Evolutionary conservation across 768 basidiomycete genomes (phyloP).

Genomic region (Hemileccinum impolitum): DNA sequence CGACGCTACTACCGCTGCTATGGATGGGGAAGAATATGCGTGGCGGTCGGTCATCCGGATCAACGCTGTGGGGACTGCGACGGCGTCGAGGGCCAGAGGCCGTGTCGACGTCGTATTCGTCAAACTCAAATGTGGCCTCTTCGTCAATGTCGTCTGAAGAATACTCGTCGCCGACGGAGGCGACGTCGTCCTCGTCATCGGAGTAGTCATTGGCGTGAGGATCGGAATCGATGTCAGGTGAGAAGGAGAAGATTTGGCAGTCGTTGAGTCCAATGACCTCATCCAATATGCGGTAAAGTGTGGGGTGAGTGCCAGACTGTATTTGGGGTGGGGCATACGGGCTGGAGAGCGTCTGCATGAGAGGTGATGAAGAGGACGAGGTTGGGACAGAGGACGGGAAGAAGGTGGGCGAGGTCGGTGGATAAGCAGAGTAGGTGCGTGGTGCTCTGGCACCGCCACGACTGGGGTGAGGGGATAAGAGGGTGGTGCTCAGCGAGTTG

Average conservation of each 20-base stretch:
- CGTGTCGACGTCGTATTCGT: constrained; percentile 75
- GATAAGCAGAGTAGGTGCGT: constrained; percentile 84
- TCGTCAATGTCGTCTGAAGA: constrained; percentile 72
- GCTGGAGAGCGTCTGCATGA: constrained; percentile 52
- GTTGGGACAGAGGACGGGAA: constrained; percentile 70
- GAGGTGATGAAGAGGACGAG: constrained; percentile 71
- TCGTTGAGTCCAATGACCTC: constrained; percentile 87
- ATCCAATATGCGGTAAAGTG: constrained; percentile 83
- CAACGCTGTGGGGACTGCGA: constrained; percentile 8
- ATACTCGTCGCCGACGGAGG: constrained; percentile 63
- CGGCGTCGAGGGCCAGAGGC: constrained; percentile 15
- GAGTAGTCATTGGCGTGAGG: constrained; percentile 85
- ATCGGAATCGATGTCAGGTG: constrained; percentile 90
- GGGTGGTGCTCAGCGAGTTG: constrained; percentile 79
- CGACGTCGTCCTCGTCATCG: constrained; percentile 75
- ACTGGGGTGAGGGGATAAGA: constrained; percentile 57
- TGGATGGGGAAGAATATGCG: constrained; percentile 25
- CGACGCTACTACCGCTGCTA: constrained; percentile 36
- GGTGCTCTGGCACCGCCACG: constrained; percentile 65
- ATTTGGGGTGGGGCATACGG: constrained; percentile 72
- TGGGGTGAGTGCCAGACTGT: constrained; percentile 82
- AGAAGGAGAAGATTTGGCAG: constrained; percentile 94
- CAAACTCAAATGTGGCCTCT: constrained; percentile 72
- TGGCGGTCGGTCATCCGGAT: constrained; percentile 1
- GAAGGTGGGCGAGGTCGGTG: constrained; percentile 66